These are phyloP conservation scores for Stereum hirsutum DNA, from an alignment of 1,284 basidiomycete species.

Conservation along the genomic window DNA sequence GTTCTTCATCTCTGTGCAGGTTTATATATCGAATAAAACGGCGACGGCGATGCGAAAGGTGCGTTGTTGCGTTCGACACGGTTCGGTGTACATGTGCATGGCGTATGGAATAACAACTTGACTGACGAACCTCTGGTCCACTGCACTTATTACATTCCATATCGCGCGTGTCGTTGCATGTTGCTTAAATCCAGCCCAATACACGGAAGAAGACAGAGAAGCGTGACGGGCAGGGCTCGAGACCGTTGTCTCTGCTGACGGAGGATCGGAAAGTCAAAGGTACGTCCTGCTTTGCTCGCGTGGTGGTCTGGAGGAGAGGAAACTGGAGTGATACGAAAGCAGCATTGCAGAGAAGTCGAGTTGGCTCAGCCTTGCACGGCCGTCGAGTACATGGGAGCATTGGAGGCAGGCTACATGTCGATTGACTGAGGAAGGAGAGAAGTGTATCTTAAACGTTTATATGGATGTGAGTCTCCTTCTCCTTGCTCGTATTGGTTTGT, in stretches of 20 bases:
- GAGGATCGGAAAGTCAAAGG: conserved; percentile 52
- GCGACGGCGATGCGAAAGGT: conserved; percentile 51
- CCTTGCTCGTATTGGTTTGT: conserved; percentile 6
- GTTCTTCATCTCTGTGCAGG: conserved; percentile 45
- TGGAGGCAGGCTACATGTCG: conserved; percentile 69
- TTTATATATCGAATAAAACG: conserved; percentile 53
- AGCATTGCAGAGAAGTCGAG: conserved; percentile 52
- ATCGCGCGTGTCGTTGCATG: conserved; percentile 7
- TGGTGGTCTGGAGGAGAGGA: neutral
- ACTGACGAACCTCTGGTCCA: too few relatives aligned
- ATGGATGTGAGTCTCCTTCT: conserved; percentile 43
- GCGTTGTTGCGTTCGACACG: conserved; percentile 10
- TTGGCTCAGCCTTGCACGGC: conserved; percentile 56
- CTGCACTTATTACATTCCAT: too few relatives aligned
- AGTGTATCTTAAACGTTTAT: conserved; percentile 62
- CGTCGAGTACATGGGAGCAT: conserved; percentile 38
- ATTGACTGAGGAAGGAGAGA: conserved; percentile 55
- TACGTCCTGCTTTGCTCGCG: conserved; percentile 14
- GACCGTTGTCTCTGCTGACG: conserved; percentile 18
- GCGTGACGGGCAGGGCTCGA: conserved; percentile 40
- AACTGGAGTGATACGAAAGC: conserved; percentile 1
- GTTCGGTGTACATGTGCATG: too few relatives aligned
- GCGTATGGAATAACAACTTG: too few relatives aligned
- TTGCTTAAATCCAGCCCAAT: conserved; percentile 15
- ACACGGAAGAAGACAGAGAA: conserved; percentile 46